Percentiles rank a stretch among this genome's conserved stretches.
These are phyloP conservation scores for Podila clonocystis DNA, from an alignment of 192 early-diverging fungal genomes.

Conservation along the genomic window DNA sequence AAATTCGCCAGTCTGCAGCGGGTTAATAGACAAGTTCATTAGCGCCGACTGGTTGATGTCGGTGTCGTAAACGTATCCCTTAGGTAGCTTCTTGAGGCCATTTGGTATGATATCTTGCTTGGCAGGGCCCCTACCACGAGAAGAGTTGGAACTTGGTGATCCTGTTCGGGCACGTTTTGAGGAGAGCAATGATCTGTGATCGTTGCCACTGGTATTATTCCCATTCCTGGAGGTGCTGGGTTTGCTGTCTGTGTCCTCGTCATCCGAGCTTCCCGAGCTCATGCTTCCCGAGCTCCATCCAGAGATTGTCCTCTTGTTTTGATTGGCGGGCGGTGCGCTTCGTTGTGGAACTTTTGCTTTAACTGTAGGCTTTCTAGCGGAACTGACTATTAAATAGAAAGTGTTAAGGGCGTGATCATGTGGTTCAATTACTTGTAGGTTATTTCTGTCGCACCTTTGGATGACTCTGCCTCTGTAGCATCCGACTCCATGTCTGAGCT, in stretches of 20 bases:
- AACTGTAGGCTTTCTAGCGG: no score
- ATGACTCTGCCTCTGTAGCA: neutral
- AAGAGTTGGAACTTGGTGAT: constrained; percentile 12
- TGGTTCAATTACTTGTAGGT: neutral
- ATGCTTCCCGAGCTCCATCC: constrained; percentile 25
- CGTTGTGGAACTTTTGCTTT: no score
- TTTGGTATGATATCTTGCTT: constrained; percentile 16
- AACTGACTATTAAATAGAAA: no score
- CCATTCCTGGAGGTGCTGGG: neutral
- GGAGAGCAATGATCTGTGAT: neutral
- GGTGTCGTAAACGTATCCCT: constrained; percentile 32
- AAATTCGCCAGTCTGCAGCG: constrained; percentile 24
- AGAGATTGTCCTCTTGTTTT: neutral
- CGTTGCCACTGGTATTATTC: neutral
- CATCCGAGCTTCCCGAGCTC: constrained; percentile 35
- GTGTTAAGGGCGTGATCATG: neutral
- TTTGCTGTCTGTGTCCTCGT: constrained; percentile 12
- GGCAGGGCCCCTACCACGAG: neutral
- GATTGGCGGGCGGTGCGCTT: neutral
- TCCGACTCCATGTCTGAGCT: constrained; percentile 8
- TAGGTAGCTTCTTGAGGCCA: constrained; percentile 29
- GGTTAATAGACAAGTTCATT: constrained; percentile 23
- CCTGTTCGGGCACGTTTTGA: constrained; percentile 33
- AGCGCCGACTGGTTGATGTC: constrained; percentile 28
- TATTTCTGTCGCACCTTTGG: neutral